phyloP scores from a whole-genome alignment of 163 green algal genomes.

The Smithsoniella earleae region DNA sequence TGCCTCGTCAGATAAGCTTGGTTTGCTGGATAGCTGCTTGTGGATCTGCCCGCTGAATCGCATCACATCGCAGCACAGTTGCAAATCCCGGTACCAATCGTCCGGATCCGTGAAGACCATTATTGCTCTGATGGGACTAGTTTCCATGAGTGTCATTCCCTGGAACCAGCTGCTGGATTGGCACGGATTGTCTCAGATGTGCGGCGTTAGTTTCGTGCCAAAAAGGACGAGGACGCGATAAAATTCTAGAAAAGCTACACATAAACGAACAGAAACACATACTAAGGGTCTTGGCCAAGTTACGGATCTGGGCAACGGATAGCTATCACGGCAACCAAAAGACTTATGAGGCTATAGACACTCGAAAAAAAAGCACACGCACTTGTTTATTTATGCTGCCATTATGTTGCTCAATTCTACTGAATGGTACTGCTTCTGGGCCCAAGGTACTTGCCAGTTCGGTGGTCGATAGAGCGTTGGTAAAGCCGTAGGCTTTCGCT shows the following conservation, averaged over 20 bases:
- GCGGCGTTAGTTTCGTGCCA: too few relatives aligned
- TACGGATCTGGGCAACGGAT: too few relatives aligned
- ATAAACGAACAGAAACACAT: not conserved
- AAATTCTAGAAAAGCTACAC: not conserved
- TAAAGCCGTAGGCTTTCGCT: conserved; percentile 49
- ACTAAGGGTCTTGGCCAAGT: too few relatives aligned
- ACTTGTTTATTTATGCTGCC: not conserved
- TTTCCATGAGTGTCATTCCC: conserved; percentile 31
- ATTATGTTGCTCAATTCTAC: not conserved
- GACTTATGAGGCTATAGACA: too few relatives aligned
- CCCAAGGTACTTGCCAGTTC: conserved; percentile 42
- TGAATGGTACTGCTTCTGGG: not conserved
- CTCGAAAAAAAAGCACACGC: too few relatives aligned
- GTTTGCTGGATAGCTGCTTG: not conserved
- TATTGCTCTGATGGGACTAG: conserved; percentile 42
- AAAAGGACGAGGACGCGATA: too few relatives aligned
- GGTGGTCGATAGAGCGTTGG: conserved; percentile 38
- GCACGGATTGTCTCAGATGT: too few relatives aligned
- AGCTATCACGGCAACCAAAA: too few relatives aligned
- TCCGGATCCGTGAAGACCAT: conserved; percentile 58
- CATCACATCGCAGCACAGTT: conserved; percentile 67
- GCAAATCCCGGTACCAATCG: conserved; percentile 61
- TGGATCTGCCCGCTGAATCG: not conserved
- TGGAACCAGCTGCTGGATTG: too few relatives aligned
- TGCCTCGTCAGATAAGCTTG: not conserved